Evolutionary conservation across 2,329 filamentous ascomycete species (phyloP), one percentile per base, ranked within the genome.

Genomic region (Penicillium brevicompactum): DNA sequence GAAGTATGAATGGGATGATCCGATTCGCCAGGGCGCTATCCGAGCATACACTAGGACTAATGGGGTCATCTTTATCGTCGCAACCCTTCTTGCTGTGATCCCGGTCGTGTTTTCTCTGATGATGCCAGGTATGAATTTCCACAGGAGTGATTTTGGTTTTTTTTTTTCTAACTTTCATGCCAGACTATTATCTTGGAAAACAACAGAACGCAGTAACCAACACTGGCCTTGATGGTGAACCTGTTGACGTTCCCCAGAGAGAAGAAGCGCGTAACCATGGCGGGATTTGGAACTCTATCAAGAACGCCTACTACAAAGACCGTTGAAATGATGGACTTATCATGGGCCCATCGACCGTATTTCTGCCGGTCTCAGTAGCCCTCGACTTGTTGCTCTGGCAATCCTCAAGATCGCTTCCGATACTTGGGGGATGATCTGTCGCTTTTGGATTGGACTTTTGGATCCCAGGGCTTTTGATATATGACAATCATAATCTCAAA

Each of bases 1-100:
- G 5, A 53, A 53, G 11, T 76, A 76, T 44, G 62, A 62, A 4
- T 74, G 68, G 48, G 45, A 67, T 4, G 66, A 72, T 24, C 72
- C 72, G 2, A 61, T 75, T n/a, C 54, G 74, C 1, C 70, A 76
- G 57, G 74, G 72, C 0, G 62, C 71, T 1, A 71, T 76, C n/a
- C 66, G 68, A 5, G 74, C 74, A 2, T 76, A 76, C 51, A 57
- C 71, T 6, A 50, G 58, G 13, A 67, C 68, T 11, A 71, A 76
- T 49, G 74, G 74, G 0, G 69, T 72, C 37, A 76, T 78, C 13
- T 65, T 68, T 27, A 68, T 70, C 7, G 57, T 65, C 1, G 59
- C 74, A 5, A 54, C 76, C 21, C 53, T 59, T 4, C 56, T 78
- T 14, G 62, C 72, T 27, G 53, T 46, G 14, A 51, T 78, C 0